Percentiles rank a stretch among this genome's conserved stretches.
phyloP scores from a whole-genome alignment of 1,284 basidiomycete genomes.

The Fomitopsis betulina region DNA sequence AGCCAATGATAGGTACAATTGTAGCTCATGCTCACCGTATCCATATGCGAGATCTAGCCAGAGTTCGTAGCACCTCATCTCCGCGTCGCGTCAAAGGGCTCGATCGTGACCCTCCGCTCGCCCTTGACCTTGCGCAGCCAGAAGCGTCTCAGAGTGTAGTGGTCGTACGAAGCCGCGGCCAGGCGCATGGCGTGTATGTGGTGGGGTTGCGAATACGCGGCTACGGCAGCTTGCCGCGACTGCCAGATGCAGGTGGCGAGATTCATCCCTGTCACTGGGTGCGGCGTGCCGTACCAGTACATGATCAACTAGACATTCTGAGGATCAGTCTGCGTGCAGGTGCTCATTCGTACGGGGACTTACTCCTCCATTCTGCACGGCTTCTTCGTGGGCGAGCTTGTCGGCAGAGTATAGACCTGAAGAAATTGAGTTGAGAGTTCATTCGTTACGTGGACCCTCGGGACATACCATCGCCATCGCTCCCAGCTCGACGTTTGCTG shows the following conservation, averaged over 20 bases:
- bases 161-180: slow-evolving; percentile 73
- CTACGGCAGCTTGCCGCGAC: slow-evolving; percentile 75
- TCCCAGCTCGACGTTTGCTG: slow-evolving; percentile 69
- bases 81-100: slow-evolving; percentile 40
- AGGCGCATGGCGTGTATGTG: slow-evolving; percentile 82
- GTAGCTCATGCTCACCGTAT: too few relatives aligned
- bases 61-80: too few relatives aligned
- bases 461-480: slow-evolving; percentile 61
- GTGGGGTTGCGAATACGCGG: slow-evolving; percentile 74
- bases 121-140: slow-evolving; percentile 64
- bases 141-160: slow-evolving; percentile 76
- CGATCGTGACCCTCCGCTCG: slow-evolving; percentile 47
- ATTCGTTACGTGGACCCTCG: slow-evolving; percentile 5
- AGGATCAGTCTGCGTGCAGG: slow-evolving; percentile 8
- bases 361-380: slow-evolving; percentile 80
- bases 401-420: slow-evolving; percentile 84
- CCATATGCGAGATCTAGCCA: too few relatives aligned
- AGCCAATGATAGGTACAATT: too few relatives aligned
- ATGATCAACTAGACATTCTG: slow-evolving; percentile 53
- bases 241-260: slow-evolving; percentile 97
- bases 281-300: slow-evolving; percentile 91
- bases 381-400: slow-evolving; percentile 84
- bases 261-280: slow-evolving; percentile 72
- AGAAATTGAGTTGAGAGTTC: slow-evolving; percentile 1
- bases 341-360: slow-evolving; percentile 12